Evolutionary conservation across 2,329 filamentous ascomycete genomes (phyloP).

Genomic region (Fusarium penzigii): DNA sequence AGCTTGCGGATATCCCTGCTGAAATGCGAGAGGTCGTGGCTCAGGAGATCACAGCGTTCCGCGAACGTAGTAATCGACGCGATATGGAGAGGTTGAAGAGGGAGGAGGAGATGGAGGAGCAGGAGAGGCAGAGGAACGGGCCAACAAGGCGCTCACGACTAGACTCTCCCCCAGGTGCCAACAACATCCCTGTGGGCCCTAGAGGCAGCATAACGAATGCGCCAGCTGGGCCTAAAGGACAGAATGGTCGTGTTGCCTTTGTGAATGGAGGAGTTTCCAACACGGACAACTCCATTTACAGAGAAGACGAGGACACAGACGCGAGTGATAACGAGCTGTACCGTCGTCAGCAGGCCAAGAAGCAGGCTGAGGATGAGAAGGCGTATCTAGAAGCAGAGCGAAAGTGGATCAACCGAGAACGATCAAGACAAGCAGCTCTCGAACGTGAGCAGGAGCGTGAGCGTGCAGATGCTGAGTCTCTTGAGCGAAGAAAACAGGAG

Average conservation of each 20-base stretch:
- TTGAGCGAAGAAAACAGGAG: slow-evolving; percentile 67
- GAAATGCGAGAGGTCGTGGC: slow-evolving; percentile 97
- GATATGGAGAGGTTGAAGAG: slow-evolving; percentile 84
- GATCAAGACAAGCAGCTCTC: slow-evolving; percentile 78
- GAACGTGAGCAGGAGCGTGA: slow-evolving; percentile 84
- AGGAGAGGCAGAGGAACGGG: slow-evolving; percentile 75
- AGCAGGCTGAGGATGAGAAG: slow-evolving; percentile 75
- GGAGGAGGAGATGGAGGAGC: slow-evolving; percentile 90
- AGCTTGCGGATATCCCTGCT: slow-evolving; percentile 90
- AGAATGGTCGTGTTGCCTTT: slow-evolving; percentile 75
- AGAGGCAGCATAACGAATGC: slow-evolving; percentile 65
- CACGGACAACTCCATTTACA: slow-evolving; percentile 55
- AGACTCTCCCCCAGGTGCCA: slow-evolving; percentile 73
- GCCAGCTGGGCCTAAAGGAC: slow-evolving; percentile 65
- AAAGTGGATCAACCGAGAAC: slow-evolving; percentile 88
- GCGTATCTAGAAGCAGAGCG: slow-evolving; percentile 82
- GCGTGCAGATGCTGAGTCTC: slow-evolving; percentile 68
- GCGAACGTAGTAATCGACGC: slow-evolving; percentile 84
- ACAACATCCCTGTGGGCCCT: slow-evolving; percentile 45
- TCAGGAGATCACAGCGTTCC: slow-evolving; percentile 89
- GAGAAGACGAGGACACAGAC: slow-evolving; percentile 83
- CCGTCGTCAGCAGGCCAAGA: slow-evolving; percentile 68
- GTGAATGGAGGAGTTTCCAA: slow-evolving; percentile 76
- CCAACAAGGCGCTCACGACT: slow-evolving; percentile 63
- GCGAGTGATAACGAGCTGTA: slow-evolving; percentile 87